Evolutionary conservation across 768 basidiomycete species (phyloP).

Genomic region (Chalciporus pseudorubinellus): DNA sequence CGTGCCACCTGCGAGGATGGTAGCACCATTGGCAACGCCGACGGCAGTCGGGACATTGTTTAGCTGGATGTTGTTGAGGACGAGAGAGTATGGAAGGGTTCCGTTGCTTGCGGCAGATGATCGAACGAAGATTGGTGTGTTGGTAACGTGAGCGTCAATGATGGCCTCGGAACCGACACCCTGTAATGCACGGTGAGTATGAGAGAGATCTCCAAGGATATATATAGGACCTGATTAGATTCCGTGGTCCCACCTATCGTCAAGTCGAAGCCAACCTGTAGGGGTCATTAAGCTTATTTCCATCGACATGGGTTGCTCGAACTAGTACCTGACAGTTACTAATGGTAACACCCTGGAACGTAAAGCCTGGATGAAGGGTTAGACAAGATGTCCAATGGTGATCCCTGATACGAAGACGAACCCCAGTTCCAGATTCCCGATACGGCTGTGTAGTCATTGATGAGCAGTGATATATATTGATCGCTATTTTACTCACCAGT

Average conservation of each 20-base stretch:
- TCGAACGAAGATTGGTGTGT: slow-evolving; percentile 32
- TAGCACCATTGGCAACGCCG: slow-evolving; percentile 48
- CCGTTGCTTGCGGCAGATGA: slow-evolving; percentile 23
- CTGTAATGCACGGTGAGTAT: slow-evolving; percentile 7
- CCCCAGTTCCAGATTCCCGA: slow-evolving; percentile 37
- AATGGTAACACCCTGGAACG: slow-evolving; percentile 34
- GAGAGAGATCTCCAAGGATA: neutral
- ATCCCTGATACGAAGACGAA: neutral
- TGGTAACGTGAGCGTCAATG: slow-evolving; percentile 30
- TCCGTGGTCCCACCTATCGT: slow-evolving; percentile 22
- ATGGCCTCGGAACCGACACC: slow-evolving; percentile 32
- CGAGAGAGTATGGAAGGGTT: slow-evolving; percentile 29
- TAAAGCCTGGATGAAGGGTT: slow-evolving; percentile 25
- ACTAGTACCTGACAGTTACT: slow-evolving; percentile 28
- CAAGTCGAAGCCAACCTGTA: slow-evolving; percentile 28
- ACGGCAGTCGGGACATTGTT: slow-evolving; percentile 37
- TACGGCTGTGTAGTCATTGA: slow-evolving; percentile 1
- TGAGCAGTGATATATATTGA: neutral
- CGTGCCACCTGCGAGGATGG: slow-evolving; percentile 56
- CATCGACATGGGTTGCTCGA: neutral
- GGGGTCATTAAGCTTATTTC: neutral
- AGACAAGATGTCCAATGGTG: neutral
- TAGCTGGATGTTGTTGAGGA: slow-evolving; percentile 35
- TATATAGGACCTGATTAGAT: slow-evolving; percentile 28
- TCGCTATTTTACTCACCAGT: slow-evolving; percentile 26